A percentile compares a stretch with the other conserved stretches of the same genome.
Evolutionary conservation across 2,329 filamentous ascomycete species (phyloP).

Genomic region (Pseudopyricularia cyperi): DNA sequence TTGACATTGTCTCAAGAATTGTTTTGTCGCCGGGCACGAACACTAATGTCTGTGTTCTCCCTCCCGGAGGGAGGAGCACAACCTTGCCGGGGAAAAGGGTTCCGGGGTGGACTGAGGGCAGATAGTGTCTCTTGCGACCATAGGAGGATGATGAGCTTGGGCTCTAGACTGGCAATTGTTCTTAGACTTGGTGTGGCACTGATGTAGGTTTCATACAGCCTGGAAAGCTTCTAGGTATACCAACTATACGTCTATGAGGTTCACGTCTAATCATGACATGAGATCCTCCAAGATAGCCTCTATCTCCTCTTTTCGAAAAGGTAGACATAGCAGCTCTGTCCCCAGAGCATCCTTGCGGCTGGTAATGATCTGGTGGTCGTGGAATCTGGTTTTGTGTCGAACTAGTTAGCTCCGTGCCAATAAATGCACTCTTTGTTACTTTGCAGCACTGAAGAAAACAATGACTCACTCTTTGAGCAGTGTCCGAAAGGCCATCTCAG

Average conservation of each 20-base stretch:
- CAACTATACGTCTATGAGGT: neutral
- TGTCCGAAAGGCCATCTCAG: constrained; percentile 89
- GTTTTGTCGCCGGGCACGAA: too few relatives aligned
- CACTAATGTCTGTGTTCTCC: too few relatives aligned
- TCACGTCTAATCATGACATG: constrained; percentile 20
- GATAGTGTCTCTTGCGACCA: too few relatives aligned
- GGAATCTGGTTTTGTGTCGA: constrained; percentile 53
- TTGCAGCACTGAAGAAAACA: neutral
- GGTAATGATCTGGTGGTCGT: constrained; percentile 95
- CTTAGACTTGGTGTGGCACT: too few relatives aligned
- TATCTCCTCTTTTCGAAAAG: constrained; percentile 77
- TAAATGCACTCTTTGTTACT: neutral
- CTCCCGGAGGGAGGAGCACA: too few relatives aligned
- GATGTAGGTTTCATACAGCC: too few relatives aligned
- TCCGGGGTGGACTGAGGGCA: too few relatives aligned
- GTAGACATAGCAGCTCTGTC: constrained; percentile 73
- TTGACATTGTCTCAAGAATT: too few relatives aligned
- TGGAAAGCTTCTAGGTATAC: neutral
- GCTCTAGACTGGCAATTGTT: too few relatives aligned
- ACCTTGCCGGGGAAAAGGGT: too few relatives aligned
- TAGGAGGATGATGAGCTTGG: too few relatives aligned
- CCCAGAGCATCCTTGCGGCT: constrained; percentile 76
- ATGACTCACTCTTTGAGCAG: constrained; percentile 73
- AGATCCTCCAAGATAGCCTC: constrained; percentile 78
- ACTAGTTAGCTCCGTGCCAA: constrained; percentile 14